phyloP scores from a whole-genome alignment of 2,329 filamentous ascomycete species.

The Chaetomiaceae sp. region DNA sequence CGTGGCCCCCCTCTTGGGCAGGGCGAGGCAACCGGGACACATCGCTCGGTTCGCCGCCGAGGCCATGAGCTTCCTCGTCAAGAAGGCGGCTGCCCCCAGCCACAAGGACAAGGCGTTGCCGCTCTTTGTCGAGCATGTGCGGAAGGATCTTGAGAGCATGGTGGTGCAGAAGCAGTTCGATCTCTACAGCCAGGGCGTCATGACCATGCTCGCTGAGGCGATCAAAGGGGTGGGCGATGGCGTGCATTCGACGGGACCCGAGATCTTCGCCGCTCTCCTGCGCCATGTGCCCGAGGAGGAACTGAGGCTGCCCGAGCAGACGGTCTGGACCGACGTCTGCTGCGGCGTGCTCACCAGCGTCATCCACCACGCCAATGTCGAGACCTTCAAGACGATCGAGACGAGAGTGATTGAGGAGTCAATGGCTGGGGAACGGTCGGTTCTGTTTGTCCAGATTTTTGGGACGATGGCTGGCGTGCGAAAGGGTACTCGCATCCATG shows the following conservation, averaged over 20 bases:
- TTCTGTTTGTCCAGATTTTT: conserved; percentile 55
- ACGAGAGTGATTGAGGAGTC: conserved; percentile 55
- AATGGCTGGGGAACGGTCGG: conserved; percentile 37
- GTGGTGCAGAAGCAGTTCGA: conserved; percentile 54
- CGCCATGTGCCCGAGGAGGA: conserved; percentile 48
- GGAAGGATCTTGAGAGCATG: conserved; percentile 59
- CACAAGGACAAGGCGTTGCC: conserved; percentile 69
- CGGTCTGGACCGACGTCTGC: conserved; percentile 60
- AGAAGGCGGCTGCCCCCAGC: conserved; percentile 77
- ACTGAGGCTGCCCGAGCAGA: conserved; percentile 36
- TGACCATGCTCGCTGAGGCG: conserved; percentile 87
- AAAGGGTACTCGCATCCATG: conserved; percentile 66
- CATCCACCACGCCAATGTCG: conserved; percentile 73
- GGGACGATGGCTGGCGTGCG: conserved; percentile 73
- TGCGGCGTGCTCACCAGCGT: conserved; percentile 74
- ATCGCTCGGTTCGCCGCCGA: conserved; percentile 92
- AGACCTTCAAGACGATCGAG: conserved; percentile 67
- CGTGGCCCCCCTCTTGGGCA: conserved; percentile 79
- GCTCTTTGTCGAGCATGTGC: conserved; percentile 66
- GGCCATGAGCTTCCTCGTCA: conserved; percentile 87
- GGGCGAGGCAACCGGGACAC: conserved; percentile 74
- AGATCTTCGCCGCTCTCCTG: conserved; percentile 51
- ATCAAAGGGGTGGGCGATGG: conserved; percentile 58
- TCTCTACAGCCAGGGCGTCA: conserved; percentile 80
- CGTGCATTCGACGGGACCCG: conserved; percentile 56